These are phyloP conservation scores for Marasmius fiardii DNA, from an alignment of 1,284 basidiomycete genomes.

Conservation along the genomic window DNA sequence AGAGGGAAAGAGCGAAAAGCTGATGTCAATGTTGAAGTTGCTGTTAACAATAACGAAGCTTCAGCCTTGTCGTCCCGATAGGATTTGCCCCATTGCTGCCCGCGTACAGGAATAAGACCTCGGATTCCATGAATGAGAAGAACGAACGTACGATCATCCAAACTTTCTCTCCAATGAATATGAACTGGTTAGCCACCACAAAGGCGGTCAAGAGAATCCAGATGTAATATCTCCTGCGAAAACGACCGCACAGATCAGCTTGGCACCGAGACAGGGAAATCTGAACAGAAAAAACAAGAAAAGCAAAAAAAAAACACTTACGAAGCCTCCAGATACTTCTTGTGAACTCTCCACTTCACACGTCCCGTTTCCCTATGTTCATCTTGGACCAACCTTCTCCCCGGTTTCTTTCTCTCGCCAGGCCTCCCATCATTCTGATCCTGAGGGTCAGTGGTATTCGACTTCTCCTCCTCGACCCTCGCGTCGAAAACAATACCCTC, in stretches of 20 bases:
- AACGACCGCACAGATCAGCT: too few relatives aligned
- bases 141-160: constrained; percentile 69
- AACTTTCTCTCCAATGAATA: constrained; percentile 58
- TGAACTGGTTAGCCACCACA: constrained; percentile 46
- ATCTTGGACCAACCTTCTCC: constrained; percentile 63
- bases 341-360: constrained; percentile 80
- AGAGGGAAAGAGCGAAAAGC: too few relatives aligned
- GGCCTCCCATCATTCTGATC: constrained; percentile 20
- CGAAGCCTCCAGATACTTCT: constrained; percentile 74
- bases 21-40: too few relatives aligned
- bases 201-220: constrained; percentile 50
- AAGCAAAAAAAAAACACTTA: constrained; percentile 24
- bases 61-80: constrained; percentile 34
- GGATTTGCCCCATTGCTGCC: constrained; percentile 60
- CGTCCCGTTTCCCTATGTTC: constrained; percentile 71
- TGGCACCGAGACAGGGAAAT: constrained; percentile 10
- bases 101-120: background rate
- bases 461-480: constrained; percentile 24
- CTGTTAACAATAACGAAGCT: too few relatives aligned
- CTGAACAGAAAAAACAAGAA: background rate
- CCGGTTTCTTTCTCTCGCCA: constrained; percentile 42
- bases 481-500: constrained; percentile 53
- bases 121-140: background rate
- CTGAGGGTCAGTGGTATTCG: constrained; percentile 5
- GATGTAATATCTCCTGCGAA: constrained; percentile 60